phyloP scores from a whole-genome alignment of 2,329 filamentous ascomycete genomes.

The Colletotrichum abscissum region DNA sequence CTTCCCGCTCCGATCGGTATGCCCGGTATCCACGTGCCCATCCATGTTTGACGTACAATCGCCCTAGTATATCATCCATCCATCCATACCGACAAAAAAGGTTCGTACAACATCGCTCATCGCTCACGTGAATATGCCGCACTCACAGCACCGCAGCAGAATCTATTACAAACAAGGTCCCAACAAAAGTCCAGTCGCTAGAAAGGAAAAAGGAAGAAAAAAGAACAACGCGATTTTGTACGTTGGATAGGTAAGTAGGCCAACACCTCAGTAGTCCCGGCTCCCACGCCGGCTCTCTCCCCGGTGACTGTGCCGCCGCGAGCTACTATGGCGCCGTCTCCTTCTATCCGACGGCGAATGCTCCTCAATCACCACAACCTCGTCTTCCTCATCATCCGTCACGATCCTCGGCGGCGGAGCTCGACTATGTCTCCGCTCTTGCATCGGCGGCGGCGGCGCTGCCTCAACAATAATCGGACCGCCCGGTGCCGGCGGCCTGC shows the following conservation, averaged over 20 bases:
- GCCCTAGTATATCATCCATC: not conserved
- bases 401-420: constrained; percentile 42
- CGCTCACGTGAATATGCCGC: not conserved
- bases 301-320: constrained; percentile 22
- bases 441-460: constrained; percentile 37
- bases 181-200: not conserved
- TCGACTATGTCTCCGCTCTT: constrained; percentile 34
- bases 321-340: constrained; percentile 39
- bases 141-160: not conserved
- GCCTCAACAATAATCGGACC: constrained; percentile 42
- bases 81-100: not conserved
- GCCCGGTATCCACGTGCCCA: not conserved
- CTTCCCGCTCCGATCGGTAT: not conserved
- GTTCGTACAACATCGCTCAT: constrained; percentile 11
- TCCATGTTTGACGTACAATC: not conserved
- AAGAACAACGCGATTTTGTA: not conserved
- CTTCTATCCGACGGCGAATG: constrained; percentile 44
- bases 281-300: constrained; percentile 26
- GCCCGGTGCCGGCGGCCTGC: constrained; percentile 1
- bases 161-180: not conserved
- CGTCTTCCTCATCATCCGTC: constrained; percentile 43
- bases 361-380: constrained; percentile 50
- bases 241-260: not conserved
- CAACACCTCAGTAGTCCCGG: constrained; percentile 24
- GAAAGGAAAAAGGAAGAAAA: not conserved